A percentile compares a stretch with the other conserved stretches of the same genome.
Evolutionary conservation across 1,284 basidiomycete species (phyloP).

Genomic region (Peniophora sp.): DNA sequence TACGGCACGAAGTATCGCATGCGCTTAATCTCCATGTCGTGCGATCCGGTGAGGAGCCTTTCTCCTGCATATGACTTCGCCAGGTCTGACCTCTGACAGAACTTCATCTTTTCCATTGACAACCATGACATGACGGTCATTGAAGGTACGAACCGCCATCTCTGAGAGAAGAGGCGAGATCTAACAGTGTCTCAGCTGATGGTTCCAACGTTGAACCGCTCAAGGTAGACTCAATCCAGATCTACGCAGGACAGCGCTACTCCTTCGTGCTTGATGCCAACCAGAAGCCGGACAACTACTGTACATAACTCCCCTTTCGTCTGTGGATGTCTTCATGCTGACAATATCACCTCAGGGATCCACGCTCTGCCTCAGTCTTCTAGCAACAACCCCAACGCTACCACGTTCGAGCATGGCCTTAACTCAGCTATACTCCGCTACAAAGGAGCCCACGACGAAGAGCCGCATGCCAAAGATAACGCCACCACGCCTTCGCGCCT

Average conservation of each 20-base stretch:
- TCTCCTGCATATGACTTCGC: too few relatives aligned
- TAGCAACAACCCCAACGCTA: conserved; percentile 3
- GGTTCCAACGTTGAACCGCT: conserved; percentile 18
- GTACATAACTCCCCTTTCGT: not conserved
- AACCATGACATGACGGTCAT: conserved; percentile 26
- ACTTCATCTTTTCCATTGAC: conserved; percentile 24
- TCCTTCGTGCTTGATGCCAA: too few relatives aligned
- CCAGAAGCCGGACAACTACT: too few relatives aligned
- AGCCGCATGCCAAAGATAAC: conserved; percentile 6
- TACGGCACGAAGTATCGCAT: conserved; percentile 24
- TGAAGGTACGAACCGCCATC: conserved; percentile 16
- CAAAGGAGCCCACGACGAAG: not conserved
- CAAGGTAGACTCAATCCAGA: conserved; percentile 17
- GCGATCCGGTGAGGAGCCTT: conserved; percentile 12
- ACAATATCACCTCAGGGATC: not conserved
- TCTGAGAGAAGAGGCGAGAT: too few relatives aligned
- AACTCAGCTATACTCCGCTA: not conserved
- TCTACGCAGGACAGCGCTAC: conserved; percentile 18
- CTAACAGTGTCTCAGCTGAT: conserved; percentile 6
- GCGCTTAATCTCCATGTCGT: conserved; percentile 44
- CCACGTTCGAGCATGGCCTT: too few relatives aligned
- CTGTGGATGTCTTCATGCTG: not conserved
- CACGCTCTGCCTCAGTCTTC: conserved; percentile 3
- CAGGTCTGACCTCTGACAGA: conserved; percentile 15
- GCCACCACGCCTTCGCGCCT: conserved; percentile 16